phyloP scores from a whole-genome alignment of 2,329 filamentous ascomycete genomes.

The Fusarium udum region DNA sequence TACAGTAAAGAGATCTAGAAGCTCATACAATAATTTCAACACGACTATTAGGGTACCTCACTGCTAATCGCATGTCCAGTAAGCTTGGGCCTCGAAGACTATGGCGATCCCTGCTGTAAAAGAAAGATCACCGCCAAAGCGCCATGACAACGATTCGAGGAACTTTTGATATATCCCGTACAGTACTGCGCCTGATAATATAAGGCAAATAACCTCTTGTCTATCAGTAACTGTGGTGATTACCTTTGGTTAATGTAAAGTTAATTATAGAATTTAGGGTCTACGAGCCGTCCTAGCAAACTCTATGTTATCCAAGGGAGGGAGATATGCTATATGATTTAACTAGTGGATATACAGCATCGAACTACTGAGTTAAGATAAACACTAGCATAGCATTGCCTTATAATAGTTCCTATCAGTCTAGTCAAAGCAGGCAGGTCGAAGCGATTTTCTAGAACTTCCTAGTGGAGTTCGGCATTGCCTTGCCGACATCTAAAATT shows the following conservation, averaged over 20 bases:
- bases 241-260: fast-evolving
- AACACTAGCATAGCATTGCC: neutral
- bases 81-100: too few relatives aligned
- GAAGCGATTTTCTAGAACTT: neutral
- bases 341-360: too few relatives aligned
- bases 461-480: neutral
- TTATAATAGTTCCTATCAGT: neutral
- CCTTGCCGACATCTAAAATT: slow-evolving; percentile 13
- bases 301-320: neutral
- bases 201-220: neutral
- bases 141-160: neutral
- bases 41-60: neutral
- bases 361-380: neutral
- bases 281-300: neutral
- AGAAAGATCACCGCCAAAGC: neutral
- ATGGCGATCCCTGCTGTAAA: fast-evolving
- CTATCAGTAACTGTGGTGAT: neutral
- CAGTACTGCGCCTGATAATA: too few relatives aligned
- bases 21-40: neutral
- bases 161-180: neutral
- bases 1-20: neutral
- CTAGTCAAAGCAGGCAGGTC: neutral
- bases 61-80: too few relatives aligned
- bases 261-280: neutral
- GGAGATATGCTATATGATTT: neutral